Base-by-base conservation (phyloP, 2,329 filamentous ascomycete genomes). In the Ascochyta fabae region DNA sequence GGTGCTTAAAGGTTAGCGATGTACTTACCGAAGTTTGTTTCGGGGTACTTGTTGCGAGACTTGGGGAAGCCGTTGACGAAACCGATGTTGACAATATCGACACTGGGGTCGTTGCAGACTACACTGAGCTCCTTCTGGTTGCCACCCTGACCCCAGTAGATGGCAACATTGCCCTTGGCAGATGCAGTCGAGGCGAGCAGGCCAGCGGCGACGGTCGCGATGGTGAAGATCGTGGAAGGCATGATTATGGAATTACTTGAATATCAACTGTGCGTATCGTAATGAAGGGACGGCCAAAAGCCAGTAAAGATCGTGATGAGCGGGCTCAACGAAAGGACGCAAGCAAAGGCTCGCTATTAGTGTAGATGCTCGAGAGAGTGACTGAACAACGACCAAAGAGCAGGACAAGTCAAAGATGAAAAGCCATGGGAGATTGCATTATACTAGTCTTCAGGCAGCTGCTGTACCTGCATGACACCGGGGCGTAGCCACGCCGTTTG, bases 131-230 rank as follows among this genome's bases (percentile, higher is more conserved):
- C 74, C 22, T 74, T 69, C 61, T 86, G 83, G 50, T 75, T 51
- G 13, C 68, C 55, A 56, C 83, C 83, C 77, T 86, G 82, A 43
- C 84, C 84, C 75, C 79, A 85, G 72, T 85, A 85, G 40, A 83
- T 75, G 23, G 77, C 82, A 42, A 84, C 73, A 62, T 84, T 84
- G 35, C 73, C 76, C 48, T 76, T 79, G 53, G 77, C 75, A 38
- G 74, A 74, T 41, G 68, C 66, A 26, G 75, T 66, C n/a, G 75
- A 65, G 40, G 70, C 65, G 44, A 73, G 58, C 50, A 76, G 55
- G 33, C 69, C 67, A 45, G 76, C 75, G 49, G 75, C 69, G 35
- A 72, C 61, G 41, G 75, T 67, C 61, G 73, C 66, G 23, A 61
- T 60, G 47, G 62, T 48, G 53, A 76, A 61, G 48, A 58, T 58